Evolutionary conservation across 2,329 filamentous ascomycete species (phyloP), one percentile per base, ranked within the genome.

Genomic region (Fusarium robinianum): DNA sequence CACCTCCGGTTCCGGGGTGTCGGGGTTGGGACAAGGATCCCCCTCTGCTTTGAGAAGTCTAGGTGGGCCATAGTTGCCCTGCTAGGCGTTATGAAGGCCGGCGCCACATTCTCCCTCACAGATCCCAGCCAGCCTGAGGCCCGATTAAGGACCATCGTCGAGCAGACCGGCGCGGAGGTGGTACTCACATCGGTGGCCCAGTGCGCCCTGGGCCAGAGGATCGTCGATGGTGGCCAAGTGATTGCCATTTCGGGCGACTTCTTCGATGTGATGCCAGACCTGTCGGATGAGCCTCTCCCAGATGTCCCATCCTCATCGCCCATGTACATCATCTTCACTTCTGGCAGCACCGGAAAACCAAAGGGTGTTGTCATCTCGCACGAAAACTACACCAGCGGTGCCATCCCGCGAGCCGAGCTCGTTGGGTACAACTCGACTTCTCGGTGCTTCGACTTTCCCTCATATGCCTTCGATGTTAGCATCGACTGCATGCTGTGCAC

Each of bases 281-380:
- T 47, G 36, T 25, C 51, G 39, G 9, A 46, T 15, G 44, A 52
- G 5, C 23, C 34, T 8, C 56, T 70, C 4, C 67, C 68, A 1
- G 19, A 36, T 2, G 70, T 76, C 25, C 63, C 81, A 10, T 52
- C 70, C 4, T 61, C 61, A 8, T 62, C 67, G 4, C 67, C 71
- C 29, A 70, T 76, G 46, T 77, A 76, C 46, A 76, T 83, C 55
- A 81, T 83, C 60, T 84, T 83, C 61, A 84, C 81, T 10, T 84
- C 80, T 2, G 81, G 81, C 10, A 83, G 78, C 41, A 84, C 81
- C 0, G 81, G 81, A 5, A 75, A 75, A 48, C 81, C 81, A 7
- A 84, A 84, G 65, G 81, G 81, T 15, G 79, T 83, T 8, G 68
- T 82, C 16, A 67, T 76, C 44, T 70, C 71, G 1, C 74, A 77